Evolutionary conservation across 1,284 basidiomycete species (phyloP).

Genomic region (Sanghuangporus sanghuang): DNA sequence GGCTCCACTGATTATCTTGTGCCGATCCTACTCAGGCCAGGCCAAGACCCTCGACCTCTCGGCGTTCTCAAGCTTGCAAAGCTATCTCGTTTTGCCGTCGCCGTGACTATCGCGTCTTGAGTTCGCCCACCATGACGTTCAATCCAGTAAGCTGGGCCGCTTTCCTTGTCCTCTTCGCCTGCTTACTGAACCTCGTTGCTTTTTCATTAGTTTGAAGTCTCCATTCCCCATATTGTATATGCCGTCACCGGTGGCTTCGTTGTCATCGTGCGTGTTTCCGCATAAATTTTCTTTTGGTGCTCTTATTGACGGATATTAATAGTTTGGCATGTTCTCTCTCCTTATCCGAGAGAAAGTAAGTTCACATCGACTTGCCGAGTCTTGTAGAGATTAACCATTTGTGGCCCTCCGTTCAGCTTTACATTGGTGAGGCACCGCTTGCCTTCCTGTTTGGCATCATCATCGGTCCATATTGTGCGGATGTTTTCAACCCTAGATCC

Average conservation of each 20-base stretch:
- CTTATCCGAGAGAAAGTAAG: conserved; percentile 85
- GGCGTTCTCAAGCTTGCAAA: background rate
- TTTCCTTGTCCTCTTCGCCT: background rate
- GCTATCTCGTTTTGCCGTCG: background rate
- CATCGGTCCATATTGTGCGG: conserved; percentile 83
- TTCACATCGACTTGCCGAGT: background rate
- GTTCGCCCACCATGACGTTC: conserved; percentile 10
- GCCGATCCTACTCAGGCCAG: background rate
- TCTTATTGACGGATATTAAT: background rate
- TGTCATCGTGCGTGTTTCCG: conserved; percentile 51
- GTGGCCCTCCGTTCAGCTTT: conserved; percentile 45
- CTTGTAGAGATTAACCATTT: background rate
- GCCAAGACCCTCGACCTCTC: background rate
- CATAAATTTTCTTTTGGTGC: conserved; percentile 13
- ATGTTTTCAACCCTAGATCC: conserved; percentile 79
- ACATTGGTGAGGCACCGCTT: conserved; percentile 95
- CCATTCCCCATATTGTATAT: conserved; percentile 73
- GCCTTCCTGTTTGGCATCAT: conserved; percentile 95
- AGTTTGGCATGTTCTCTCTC: conserved; percentile 95
- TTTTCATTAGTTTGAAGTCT: conserved; percentile 55
- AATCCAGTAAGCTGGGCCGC: conserved; percentile 1
- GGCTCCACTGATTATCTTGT: background rate
- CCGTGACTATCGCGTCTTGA: background rate
- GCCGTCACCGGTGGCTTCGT: conserved; percentile 82
- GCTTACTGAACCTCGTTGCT: background rate